phyloP scores from a whole-genome alignment of 139 green algal genomes.

The Tetradesmus obliquus region DNA sequence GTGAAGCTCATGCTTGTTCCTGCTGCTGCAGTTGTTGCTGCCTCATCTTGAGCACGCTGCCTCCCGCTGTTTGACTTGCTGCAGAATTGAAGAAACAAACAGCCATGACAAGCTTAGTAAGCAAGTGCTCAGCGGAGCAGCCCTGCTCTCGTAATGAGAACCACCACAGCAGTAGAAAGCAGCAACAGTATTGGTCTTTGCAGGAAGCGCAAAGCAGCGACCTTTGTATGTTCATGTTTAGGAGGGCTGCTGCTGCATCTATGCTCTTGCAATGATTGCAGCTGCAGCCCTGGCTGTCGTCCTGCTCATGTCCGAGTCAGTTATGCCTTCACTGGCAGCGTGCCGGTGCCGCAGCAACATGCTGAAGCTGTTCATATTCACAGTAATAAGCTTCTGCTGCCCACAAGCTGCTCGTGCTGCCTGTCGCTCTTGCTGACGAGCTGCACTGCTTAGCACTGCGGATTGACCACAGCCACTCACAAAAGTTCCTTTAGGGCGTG shows the following conservation, averaged over 20 bases:
- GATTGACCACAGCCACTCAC: slow-evolving; percentile 34
- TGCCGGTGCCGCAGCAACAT: neutral
- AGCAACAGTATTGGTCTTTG: neutral
- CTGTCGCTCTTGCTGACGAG: neutral
- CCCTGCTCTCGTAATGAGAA: neutral
- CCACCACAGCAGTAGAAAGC: neutral
- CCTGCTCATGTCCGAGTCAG: neutral
- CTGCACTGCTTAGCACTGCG: neutral
- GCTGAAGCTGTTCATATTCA: neutral
- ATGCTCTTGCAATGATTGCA: neutral
- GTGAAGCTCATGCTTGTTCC: slow-evolving; percentile 7
- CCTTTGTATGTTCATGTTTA: neutral
- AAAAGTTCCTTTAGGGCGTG: slow-evolving; percentile 36
- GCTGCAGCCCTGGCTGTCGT: neutral
- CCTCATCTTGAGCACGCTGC: neutral
- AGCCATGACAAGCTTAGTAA: neutral
- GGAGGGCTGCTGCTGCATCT: neutral
- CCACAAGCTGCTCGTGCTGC: neutral
- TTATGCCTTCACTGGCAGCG: neutral
- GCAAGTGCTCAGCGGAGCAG: neutral
- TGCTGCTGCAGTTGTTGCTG: neutral
- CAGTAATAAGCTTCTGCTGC: neutral
- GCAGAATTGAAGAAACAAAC: neutral
- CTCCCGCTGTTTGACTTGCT: slow-evolving; percentile 27
- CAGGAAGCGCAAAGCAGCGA: neutral